Percentiles rank a stretch among this genome's conserved stretches.
These are phyloP conservation scores for Chrysopogon serrulatus DNA, from an alignment of 176 grass and related monocot species.

Conservation along the genomic window DNA sequence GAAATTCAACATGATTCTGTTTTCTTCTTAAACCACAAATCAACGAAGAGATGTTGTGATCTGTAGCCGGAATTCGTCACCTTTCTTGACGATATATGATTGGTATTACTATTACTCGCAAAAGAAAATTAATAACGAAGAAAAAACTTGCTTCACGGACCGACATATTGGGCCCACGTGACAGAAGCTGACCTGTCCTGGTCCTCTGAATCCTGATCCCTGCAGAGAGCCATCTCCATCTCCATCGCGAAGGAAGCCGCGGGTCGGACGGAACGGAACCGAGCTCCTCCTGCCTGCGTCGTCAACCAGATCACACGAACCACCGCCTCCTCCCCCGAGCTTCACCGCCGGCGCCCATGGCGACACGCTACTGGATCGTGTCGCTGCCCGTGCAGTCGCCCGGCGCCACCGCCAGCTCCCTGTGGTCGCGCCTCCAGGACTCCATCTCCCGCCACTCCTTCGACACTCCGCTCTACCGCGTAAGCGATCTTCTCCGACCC, in stretches of 20 bases:
- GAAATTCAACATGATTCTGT: no score
- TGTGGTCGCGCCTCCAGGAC: constrained; percentile 75
- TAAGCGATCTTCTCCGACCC: constrained; percentile 9
- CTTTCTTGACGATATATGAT: no score
- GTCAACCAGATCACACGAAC: not conserved
- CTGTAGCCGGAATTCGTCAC: no score
- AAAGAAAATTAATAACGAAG: no score
- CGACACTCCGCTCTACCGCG: constrained; percentile 92
- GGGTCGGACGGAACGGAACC: no score
- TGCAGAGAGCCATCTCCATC: no score
- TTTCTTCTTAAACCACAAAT: no score
- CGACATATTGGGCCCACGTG: not conserved
- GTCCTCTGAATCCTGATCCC: not conserved
- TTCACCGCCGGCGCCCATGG: constrained; percentile 41
- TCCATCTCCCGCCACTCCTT: constrained; percentile 79
- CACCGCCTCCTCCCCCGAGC: not conserved
- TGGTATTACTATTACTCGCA: no score
- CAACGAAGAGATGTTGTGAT: no score
- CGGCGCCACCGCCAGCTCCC: constrained; percentile 25
- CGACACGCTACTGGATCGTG: constrained; percentile 77
- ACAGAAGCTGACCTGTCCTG: not conserved
- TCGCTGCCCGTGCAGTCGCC: constrained; percentile 65
- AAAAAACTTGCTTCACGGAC: not conserved
- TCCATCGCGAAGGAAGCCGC: not conserved
- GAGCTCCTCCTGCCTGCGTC: not conserved